Conservation (phyloP, 441 rosid genomes). For the Manihot esculenta region DNA sequence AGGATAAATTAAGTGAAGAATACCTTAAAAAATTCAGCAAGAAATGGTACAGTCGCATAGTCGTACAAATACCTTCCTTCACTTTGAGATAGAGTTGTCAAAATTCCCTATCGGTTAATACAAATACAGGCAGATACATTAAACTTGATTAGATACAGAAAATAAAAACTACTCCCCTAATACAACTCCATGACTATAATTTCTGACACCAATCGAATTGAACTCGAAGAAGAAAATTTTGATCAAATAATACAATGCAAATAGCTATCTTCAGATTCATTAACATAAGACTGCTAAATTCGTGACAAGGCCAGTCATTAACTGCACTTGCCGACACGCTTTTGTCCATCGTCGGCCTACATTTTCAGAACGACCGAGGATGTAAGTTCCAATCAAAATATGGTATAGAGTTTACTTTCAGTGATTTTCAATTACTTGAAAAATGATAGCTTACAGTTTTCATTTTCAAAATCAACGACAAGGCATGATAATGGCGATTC, state of each 20-base stretch:
- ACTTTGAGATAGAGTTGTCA: constrained; percentile 73
- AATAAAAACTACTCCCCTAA: no score
- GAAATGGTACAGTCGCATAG: constrained; percentile 74
- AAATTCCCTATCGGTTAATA: constrained; percentile 47
- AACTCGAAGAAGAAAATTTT: neutral
- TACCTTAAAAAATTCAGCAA: constrained; percentile 75
- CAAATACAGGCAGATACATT: neutral
- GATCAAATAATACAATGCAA: neutral
- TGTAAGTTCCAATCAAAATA: neutral
- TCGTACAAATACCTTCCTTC: constrained; percentile 70
- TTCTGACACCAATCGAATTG: neutral
- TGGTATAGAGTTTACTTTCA: neutral
- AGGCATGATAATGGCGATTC: neutral
- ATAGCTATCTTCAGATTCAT: neutral
- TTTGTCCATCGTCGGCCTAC: neutral
- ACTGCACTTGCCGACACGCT: neutral
- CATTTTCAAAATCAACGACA: neutral
- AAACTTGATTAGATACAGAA: no score
- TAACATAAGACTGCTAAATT: neutral
- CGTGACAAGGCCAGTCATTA: neutral
- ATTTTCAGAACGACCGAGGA: neutral
- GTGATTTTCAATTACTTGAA: neutral
- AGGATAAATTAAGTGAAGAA: neutral
- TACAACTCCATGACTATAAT: no score
- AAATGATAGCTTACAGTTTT: neutral